Conservation (phyloP, 1,284 basidiomycete genomes). For the Cystobasidium sp. region DNA sequence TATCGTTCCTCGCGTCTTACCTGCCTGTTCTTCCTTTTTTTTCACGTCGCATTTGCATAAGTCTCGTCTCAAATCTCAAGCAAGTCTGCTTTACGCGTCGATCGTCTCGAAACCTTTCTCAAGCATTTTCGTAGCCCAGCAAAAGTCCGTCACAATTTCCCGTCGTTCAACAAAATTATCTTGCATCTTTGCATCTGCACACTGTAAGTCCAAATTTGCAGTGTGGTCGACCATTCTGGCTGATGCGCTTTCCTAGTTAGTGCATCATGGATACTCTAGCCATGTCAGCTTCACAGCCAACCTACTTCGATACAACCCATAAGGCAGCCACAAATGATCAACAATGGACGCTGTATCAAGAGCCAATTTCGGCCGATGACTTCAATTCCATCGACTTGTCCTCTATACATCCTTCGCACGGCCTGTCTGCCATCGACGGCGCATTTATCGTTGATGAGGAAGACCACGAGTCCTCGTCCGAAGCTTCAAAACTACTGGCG, state of each 20-base stretch:
- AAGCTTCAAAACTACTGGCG: slow-evolving; percentile 26
- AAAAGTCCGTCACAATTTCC: not conserved
- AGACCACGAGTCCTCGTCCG: slow-evolving; percentile 2
- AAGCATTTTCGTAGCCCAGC: not conserved
- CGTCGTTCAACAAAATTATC: not conserved
- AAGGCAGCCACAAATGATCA: not conserved
- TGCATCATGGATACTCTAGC: slow-evolving; percentile 6
- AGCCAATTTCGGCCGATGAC: not conserved
- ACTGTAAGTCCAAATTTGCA: no score
- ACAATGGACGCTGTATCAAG: slow-evolving; percentile 6
- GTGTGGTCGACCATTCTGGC: no score
- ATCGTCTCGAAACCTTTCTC: not conserved
- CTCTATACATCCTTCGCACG: slow-evolving; percentile 33
- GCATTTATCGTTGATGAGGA: not conserved
- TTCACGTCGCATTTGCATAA: not conserved
- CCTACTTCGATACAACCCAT: slow-evolving; percentile 4
- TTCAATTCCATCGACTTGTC: slow-evolving; percentile 3
- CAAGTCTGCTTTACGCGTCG: slow-evolving; percentile 14
- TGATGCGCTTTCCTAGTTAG: no score
- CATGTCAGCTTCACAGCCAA: not conserved
- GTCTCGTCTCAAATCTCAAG: not conserved
- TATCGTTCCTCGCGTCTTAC: not conserved
- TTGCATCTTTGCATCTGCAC: no score
- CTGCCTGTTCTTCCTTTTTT: not conserved
- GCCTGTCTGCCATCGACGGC: slow-evolving; percentile 14